Conservation (phyloP, 192 early-diverging fungal species). For the Rhizoclosmatium sp. region DNA sequence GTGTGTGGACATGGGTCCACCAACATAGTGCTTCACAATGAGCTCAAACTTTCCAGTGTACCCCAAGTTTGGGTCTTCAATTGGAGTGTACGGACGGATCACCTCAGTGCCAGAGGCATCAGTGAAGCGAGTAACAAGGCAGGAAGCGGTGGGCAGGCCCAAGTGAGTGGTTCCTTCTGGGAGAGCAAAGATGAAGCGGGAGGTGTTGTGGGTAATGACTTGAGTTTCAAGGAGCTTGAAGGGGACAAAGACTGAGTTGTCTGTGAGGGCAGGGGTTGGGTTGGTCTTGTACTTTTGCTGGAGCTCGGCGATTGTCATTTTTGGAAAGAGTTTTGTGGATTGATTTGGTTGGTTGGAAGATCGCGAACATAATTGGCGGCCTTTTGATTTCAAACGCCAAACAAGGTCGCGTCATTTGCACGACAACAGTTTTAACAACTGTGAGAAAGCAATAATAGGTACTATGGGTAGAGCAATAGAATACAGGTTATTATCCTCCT, state of each 20-base stretch:
- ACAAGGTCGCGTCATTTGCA: too few species aligned
- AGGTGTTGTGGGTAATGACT: conserved; percentile 31
- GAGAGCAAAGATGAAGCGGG: conserved; percentile 70
- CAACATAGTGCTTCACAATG: conserved; percentile 79
- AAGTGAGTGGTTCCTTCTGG: conserved; percentile 66
- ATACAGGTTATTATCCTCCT: too few species aligned
- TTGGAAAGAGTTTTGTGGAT: too few species aligned
- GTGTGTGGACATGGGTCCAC: conserved; percentile 70
- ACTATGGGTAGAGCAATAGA: too few species aligned
- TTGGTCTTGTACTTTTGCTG: too few species aligned
- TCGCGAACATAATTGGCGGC: too few species aligned
- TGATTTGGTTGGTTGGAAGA: too few species aligned
- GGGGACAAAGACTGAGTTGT: neutral
- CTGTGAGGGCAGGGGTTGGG: neutral
- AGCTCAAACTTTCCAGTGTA: conserved; percentile 75
- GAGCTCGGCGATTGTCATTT: too few species aligned
- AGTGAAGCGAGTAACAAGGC: conserved; percentile 77
- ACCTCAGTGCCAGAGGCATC: conserved; percentile 59
- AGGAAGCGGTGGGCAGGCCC: conserved; percentile 75
- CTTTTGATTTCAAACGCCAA: too few species aligned
- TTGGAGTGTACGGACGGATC: conserved; percentile 76
- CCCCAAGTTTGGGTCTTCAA: conserved; percentile 49
- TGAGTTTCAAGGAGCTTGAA: conserved; percentile 18
- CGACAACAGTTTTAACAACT: too few species aligned
- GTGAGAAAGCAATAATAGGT: too few species aligned